Base-by-base conservation (phyloP, 129 eudicot genomes). In the Oenanthe sinensis region DNA sequence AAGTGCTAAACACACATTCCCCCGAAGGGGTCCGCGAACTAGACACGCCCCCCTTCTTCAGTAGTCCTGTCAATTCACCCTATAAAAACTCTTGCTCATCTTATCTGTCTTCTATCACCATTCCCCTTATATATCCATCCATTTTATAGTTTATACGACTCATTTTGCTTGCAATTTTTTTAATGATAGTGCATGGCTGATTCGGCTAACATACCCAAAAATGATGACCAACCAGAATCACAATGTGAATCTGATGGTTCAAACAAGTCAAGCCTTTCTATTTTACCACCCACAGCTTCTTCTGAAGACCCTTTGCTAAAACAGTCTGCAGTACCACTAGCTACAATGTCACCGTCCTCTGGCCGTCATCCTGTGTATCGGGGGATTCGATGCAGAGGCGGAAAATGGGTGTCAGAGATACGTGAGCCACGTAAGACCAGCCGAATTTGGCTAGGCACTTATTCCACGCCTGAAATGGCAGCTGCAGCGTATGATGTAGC, bases 401-500 rank as follows among this genome's bases (percentile, higher is more conserved):
- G 93, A 3, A 92, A 92, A 81, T 92, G 97, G 97, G 91, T 90
- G 6, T 90, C 96, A 4, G 96, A 92, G 60, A 89, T 92, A 24
- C 89, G 97, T 2, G 96, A 92, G 79, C 97, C 97, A 33, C 81
- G 86, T 47, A 85, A 85, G 50, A 73, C 92, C 2, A 90, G 60
- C 2, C 89, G 97, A 1, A 92, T 92, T 14, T 92, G 97, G 97
- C 90, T 92, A 0, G 97, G 97, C 1, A 92, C 97, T 0, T 92
- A 80, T 76, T 85, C 87, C 2, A 87, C 89, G 0, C 91, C 97
- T 0, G 96, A 92, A 75, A 89, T 88, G 89, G 97, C 97, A 0
- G 97, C 91, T 4, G 92, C 90, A 1, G 97, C 97, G 4, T 88
- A 92, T 30, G 97, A 92, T 42, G 97, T 87, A 36, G 97, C 97